A percentile compares a stretch with the other conserved stretches of the same genome.
Evolutionary conservation across 805 yeast species (phyloP).

Genomic region (Nakazawaea sp.): DNA sequence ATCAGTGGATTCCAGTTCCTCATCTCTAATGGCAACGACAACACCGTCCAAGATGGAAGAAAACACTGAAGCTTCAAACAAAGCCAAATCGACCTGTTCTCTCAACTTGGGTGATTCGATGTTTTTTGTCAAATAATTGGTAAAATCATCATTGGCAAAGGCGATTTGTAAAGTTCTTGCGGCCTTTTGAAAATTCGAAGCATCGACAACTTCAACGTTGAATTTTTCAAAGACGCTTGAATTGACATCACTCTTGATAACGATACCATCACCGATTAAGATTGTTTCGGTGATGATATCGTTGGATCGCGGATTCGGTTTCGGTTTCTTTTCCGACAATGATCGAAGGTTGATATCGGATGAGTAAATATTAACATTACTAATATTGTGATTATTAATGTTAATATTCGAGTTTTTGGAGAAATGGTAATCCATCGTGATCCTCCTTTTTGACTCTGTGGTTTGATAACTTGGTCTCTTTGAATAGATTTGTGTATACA

Average conservation of each 20-base stretch:
- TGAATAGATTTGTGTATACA: too few species aligned
- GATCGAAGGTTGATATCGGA: slow-evolving; percentile 11
- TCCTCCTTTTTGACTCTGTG: too few species aligned
- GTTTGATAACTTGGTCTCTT: too few species aligned
- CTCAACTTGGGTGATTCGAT: slow-evolving; percentile 27
- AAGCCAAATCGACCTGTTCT: slow-evolving; percentile 37
- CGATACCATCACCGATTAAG: slow-evolving; percentile 37
- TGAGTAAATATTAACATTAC: slow-evolving; percentile 3
- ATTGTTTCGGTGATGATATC: slow-evolving; percentile 35
- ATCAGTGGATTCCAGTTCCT: slow-evolving; percentile 32
- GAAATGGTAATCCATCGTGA: slow-evolving; percentile 8
- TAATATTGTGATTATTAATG: slow-evolving; percentile 8
- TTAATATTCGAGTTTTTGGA: slow-evolving; percentile 11
- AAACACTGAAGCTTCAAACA: slow-evolving; percentile 47
- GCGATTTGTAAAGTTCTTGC: slow-evolving; percentile 47
- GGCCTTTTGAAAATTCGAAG: slow-evolving; percentile 44
- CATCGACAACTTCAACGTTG: slow-evolving; percentile 18
- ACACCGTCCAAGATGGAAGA: slow-evolving; percentile 44
- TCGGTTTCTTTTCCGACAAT: slow-evolving; percentile 11
- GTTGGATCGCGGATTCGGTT: slow-evolving; percentile 11
- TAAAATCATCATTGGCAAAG: slow-evolving; percentile 48
- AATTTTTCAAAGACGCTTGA: not conserved
- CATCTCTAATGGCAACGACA: slow-evolving; percentile 42
- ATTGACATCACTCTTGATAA: slow-evolving; percentile 28
- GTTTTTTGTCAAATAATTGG: slow-evolving; percentile 40